Conservation (phyloP, 805 yeast genomes). For the Kluyveromyces siamensis region DNA sequence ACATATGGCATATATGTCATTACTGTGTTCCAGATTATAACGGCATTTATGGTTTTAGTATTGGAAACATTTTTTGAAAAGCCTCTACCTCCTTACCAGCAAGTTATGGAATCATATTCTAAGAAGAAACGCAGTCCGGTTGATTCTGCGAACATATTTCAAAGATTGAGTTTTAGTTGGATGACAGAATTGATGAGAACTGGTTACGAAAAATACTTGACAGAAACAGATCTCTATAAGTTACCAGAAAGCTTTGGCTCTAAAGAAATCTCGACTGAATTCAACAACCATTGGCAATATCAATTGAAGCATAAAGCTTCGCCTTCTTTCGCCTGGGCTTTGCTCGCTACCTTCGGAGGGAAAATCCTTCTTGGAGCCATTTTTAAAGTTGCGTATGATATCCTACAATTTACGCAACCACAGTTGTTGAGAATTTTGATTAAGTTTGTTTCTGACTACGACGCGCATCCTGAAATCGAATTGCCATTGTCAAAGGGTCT, state of each 20-base stretch:
- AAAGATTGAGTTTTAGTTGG: constrained; percentile 79
- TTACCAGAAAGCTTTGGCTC: constrained; percentile 64
- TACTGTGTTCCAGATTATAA: constrained; percentile 26
- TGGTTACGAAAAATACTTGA: constrained; percentile 56
- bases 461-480: constrained; percentile 29
- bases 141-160: constrained; percentile 51
- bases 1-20: constrained; percentile 22
- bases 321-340: constrained; percentile 48
- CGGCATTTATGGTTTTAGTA: constrained; percentile 25
- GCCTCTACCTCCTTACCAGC: constrained; percentile 35
- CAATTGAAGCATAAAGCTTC: constrained; percentile 39
- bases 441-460: constrained; percentile 41
- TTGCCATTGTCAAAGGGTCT: constrained; percentile 66
- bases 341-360: constrained; percentile 64
- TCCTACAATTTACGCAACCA: constrained; percentile 81
- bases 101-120: constrained; percentile 22
- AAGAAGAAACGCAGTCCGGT: constrained; percentile 29
- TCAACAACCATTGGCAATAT: constrained; percentile 52
- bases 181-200: constrained; percentile 75
- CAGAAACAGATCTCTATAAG: constrained; percentile 61
- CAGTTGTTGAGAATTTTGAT: constrained; percentile 66
- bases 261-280: constrained; percentile 36
- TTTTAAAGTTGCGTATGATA: constrained; percentile 67
- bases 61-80: constrained; percentile 34
- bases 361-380: constrained; percentile 63